phyloP scores from a whole-genome alignment of 23 red algal genomes.

The Gracilaria domingensis region DNA sequence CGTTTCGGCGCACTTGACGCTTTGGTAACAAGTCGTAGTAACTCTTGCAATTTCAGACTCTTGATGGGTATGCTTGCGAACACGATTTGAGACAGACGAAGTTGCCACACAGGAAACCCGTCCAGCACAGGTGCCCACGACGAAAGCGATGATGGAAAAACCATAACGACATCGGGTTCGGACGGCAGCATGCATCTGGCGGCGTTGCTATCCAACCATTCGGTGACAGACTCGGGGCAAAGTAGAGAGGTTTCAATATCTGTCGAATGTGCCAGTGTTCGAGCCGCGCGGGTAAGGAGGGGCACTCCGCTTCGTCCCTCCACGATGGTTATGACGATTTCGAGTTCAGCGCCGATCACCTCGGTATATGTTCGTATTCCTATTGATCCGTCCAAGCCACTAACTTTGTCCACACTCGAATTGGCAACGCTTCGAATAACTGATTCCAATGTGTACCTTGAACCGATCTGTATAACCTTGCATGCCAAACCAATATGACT shows the following conservation, averaged over 20 bases:
- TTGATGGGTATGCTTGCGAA: slow-evolving; percentile 7
- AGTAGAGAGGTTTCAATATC: neutral
- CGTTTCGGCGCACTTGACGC: slow-evolving; percentile 58
- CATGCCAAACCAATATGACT: neutral
- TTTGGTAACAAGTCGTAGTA: slow-evolving; percentile 16
- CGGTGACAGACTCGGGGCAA: neutral
- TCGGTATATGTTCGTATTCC: neutral
- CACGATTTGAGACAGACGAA: slow-evolving; percentile 58
- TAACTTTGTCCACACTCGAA: neutral
- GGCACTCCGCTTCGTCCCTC: neutral
- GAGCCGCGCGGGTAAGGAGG: slow-evolving; percentile 12
- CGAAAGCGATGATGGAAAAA: slow-evolving; percentile 22
- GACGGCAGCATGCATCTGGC: slow-evolving; percentile 23
- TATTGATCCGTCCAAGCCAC: neutral
- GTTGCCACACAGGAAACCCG: slow-evolving; percentile 63
- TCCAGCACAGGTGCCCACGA: neutral
- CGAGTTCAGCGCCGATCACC: neutral
- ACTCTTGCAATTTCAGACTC: neutral
- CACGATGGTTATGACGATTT: slow-evolving; percentile 17
- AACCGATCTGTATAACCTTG: slow-evolving; percentile 5
- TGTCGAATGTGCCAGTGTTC: neutral
- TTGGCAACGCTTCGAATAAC: neutral
- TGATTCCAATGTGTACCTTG: neutral
- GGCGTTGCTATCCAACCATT: slow-evolving; percentile 40
- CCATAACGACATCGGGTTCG: slow-evolving; percentile 60